Conservation (phyloP, 805 yeast species). For the Yarrowia bubula region DNA sequence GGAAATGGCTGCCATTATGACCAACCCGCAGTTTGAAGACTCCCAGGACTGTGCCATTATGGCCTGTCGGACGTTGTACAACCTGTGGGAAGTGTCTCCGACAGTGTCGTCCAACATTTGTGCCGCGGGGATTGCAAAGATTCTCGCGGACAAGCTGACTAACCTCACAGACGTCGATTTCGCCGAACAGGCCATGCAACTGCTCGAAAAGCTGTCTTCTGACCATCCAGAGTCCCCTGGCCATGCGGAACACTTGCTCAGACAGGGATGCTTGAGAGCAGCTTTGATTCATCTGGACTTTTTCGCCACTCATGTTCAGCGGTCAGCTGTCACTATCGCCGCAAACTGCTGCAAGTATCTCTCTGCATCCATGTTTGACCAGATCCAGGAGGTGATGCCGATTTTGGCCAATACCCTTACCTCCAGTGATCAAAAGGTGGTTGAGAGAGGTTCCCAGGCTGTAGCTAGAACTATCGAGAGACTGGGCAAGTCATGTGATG, state of each 20-base stretch:
- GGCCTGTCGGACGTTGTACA: slow-evolving; percentile 80
- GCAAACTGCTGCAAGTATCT: slow-evolving; percentile 32
- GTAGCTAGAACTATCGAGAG: slow-evolving; percentile 57
- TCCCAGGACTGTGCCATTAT: slow-evolving; percentile 79
- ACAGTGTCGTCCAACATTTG: slow-evolving; percentile 64
- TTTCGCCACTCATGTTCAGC: slow-evolving; percentile 83
- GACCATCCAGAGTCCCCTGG: slow-evolving; percentile 28
- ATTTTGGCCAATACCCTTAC: slow-evolving; percentile 51
- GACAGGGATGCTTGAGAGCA: slow-evolving; percentile 60
- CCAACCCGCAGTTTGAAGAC: slow-evolving; percentile 55
- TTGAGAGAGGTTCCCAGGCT: slow-evolving; percentile 65
- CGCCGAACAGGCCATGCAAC: slow-evolving; percentile 81
- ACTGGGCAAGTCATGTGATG: slow-evolving; percentile 36
- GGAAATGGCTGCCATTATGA: slow-evolving; percentile 56
- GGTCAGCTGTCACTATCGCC: slow-evolving; percentile 62
- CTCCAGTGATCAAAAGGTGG: slow-evolving; percentile 56
- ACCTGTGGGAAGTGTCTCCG: slow-evolving; percentile 70
- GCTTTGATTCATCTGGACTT: slow-evolving; percentile 79
- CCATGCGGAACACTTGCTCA: slow-evolving; percentile 41
- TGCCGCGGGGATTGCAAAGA: slow-evolving; percentile 61
- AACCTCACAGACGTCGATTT: slow-evolving; percentile 84
- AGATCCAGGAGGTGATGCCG: slow-evolving; percentile 58
- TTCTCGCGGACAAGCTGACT: slow-evolving; percentile 59
- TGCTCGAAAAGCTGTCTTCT: slow-evolving; percentile 40
- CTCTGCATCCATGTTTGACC: slow-evolving; percentile 30